Percentiles rank a stretch among this genome's conserved stretches.
Evolutionary conservation across 495 filamentous ascomycete species (phyloP).

Genomic region (Cenococcum geophilum): DNA sequence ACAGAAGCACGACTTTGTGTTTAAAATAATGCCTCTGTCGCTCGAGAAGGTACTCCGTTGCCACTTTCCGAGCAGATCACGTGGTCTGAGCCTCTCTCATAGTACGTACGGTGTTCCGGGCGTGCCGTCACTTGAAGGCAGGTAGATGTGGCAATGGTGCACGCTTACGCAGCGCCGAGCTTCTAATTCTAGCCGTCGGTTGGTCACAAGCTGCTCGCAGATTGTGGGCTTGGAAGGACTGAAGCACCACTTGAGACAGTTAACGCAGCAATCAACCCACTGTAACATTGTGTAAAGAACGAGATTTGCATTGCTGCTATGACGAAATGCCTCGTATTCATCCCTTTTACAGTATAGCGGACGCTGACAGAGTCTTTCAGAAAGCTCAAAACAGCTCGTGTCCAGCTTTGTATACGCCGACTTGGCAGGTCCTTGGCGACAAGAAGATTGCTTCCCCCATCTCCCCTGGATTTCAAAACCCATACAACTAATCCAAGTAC

Average conservation of each 20-base stretch:
- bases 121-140: background rate
- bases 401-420: background rate
- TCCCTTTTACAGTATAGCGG: background rate
- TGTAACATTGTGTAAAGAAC: constrained; percentile 7
- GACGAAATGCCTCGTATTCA: background rate
- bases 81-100: background rate
- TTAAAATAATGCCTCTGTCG: background rate
- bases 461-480: background rate
- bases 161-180: constrained; percentile 5
- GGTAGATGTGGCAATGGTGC: background rate
- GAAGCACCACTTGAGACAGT: constrained; percentile 11
- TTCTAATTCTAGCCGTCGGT: constrained; percentile 5
- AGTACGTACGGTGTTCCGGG: background rate
- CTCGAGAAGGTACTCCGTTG: background rate
- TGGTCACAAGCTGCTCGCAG: background rate
- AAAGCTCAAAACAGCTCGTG: background rate
- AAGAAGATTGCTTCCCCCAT: background rate
- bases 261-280: constrained; percentile 6
- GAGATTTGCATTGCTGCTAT: background rate
- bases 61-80: background rate
- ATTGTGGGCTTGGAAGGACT: background rate
- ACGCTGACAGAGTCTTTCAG: background rate
- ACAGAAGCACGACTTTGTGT: background rate
- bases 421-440: background rate
- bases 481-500: background rate